phyloP scores from a whole-genome alignment of 768 basidiomycete species.

The Hypholoma fasciculare region DNA sequence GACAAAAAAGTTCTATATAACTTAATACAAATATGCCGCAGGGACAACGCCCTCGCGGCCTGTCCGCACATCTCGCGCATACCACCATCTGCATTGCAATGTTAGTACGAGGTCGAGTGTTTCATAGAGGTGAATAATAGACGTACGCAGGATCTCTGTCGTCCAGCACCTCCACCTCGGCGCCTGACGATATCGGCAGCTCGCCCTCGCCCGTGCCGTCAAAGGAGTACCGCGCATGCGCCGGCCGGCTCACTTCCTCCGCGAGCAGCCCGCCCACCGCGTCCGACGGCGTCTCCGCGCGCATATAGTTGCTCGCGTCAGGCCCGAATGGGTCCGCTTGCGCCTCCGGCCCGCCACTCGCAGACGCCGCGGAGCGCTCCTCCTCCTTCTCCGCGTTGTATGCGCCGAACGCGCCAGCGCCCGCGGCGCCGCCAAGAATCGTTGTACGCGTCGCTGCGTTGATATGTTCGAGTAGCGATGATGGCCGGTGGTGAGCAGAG shows the following conservation, averaged over 20 bases:
- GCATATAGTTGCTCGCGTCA: conserved; percentile 75
- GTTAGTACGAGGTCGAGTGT: conserved; percentile 14
- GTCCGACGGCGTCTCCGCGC: conserved; percentile 82
- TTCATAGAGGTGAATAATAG: not conserved
- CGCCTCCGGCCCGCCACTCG: conserved; percentile 22
- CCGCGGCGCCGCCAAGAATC: conserved; percentile 47
- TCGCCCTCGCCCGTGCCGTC: conserved; percentile 81
- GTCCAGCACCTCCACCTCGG: conserved; percentile 75
- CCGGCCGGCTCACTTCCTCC: conserved; percentile 72
- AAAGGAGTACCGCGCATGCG: conserved; percentile 82
- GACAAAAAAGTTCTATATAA: conserved; percentile 25
- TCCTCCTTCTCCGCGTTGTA: conserved; percentile 56
- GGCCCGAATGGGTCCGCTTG: conserved; percentile 65
- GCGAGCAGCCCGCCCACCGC: conserved; percentile 61
- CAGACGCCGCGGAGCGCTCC: conserved; percentile 21
- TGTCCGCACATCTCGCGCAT: conserved; percentile 75
- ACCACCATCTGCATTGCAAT: conserved; percentile 79
- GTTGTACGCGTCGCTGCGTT: conserved; percentile 87
- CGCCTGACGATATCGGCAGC: conserved; percentile 64
- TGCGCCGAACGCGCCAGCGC: conserved; percentile 38
- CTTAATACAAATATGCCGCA: conserved; percentile 86
- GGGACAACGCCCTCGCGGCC: conserved; percentile 91
- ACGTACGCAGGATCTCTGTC: conserved; percentile 80
- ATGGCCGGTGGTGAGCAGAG: conserved; percentile 77
- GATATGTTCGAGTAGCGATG: conserved; percentile 87